Evolutionary conservation across 1,139 yeast species (phyloP).

Genomic region (Meyerozyma sp.): DNA sequence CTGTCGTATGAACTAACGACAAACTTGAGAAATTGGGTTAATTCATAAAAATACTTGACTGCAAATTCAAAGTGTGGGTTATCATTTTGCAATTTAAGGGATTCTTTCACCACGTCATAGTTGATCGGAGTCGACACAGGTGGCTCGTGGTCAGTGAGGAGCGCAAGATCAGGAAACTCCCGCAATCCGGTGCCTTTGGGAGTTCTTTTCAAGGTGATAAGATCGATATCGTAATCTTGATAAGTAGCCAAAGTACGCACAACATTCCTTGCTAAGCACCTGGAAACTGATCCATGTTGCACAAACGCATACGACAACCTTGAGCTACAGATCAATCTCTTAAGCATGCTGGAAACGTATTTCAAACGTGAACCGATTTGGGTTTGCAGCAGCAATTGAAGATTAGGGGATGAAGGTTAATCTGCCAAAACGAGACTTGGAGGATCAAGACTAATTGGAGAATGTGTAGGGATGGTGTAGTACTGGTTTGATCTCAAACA

Average conservation of each 20-base stretch:
- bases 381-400: background rate
- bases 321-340: background rate
- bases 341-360: background rate
- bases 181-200: slow-evolving; percentile 8
- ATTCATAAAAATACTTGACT: slow-evolving; percentile 15
- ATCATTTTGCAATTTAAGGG: slow-evolving; percentile 1
- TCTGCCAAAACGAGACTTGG: too few relatives aligned
- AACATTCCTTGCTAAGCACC: background rate
- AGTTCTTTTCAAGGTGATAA: slow-evolving; percentile 27
- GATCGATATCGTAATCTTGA: slow-evolving; percentile 29
- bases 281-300: background rate
- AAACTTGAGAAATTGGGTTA: slow-evolving; percentile 19
- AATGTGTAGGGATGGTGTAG: too few relatives aligned
- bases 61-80: slow-evolving; percentile 16
- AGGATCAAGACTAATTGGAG: too few relatives aligned
- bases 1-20: slow-evolving; percentile 17
- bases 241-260: background rate
- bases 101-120: background rate
- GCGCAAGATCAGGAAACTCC: slow-evolving; percentile 1
- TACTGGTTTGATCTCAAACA: background rate
- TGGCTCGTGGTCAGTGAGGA: background rate
- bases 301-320: background rate
- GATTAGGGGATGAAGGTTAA: background rate
- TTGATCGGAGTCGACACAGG: background rate
- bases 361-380: background rate